Evolutionary conservation across 2,329 filamentous ascomycete species (phyloP).

Genomic region (Neofusicoccum sp.): DNA sequence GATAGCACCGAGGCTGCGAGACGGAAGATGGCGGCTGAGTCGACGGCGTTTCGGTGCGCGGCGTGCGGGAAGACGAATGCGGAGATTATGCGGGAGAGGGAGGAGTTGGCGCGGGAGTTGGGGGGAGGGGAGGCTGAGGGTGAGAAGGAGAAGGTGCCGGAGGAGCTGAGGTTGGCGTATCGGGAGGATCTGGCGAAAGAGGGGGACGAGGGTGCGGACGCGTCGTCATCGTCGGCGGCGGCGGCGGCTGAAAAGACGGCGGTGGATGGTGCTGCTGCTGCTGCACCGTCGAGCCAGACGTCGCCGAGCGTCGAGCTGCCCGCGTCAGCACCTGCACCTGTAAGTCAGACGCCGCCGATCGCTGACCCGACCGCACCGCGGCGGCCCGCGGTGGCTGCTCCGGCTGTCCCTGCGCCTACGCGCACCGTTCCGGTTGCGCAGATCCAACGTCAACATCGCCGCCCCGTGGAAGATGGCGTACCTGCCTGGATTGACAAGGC

Average conservation of each 20-base stretch:
- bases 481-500: constrained; percentile 79
- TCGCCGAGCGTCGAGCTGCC: not conserved
- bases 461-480: constrained; percentile 51
- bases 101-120: constrained; percentile 56
- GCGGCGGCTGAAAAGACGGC: not conserved
- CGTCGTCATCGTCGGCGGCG: constrained; percentile 1
- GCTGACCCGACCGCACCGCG: not conserved
- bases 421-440: constrained; percentile 15
- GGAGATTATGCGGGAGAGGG: constrained; percentile 73
- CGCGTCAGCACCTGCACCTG: not conserved
- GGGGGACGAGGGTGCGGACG: constrained; percentile 23
- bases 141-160: constrained; percentile 52
- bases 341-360: not conserved
- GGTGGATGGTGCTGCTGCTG: not conserved
- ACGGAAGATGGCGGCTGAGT: constrained; percentile 69
- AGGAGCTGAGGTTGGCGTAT: constrained; percentile 67
- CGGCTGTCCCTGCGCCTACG: constrained; percentile 23
- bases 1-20: constrained; percentile 62
- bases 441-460: constrained; percentile 22
- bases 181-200: constrained; percentile 66
- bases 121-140: constrained; percentile 44
- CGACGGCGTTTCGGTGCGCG: constrained; percentile 66
- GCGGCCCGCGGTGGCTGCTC: constrained; percentile 7
- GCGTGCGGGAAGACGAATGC: constrained; percentile 71
- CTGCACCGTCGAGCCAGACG: not conserved